Evolutionary conservation across 1,284 basidiomycete species (phyloP), one percentile per base, ranked within the genome.

Genomic region (Volvariella surrecta): DNA sequence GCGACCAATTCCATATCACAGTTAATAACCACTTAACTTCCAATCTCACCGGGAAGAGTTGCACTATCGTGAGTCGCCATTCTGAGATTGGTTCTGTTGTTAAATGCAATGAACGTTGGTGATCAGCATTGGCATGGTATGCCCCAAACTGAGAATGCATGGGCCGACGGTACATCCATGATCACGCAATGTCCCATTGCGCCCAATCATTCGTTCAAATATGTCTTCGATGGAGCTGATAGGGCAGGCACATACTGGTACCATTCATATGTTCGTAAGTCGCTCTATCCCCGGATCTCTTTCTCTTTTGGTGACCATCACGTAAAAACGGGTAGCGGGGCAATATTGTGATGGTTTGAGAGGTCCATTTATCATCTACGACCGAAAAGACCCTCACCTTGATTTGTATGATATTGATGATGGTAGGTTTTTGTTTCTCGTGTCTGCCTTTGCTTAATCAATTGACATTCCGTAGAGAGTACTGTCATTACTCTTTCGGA

Each of bases 301-400:
- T 9, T 9, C 30, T 9, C 30, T 4, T 15, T 10, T 9, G n/a
- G n/a, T n/a, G n/a, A n/a, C n/a, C n/a, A n/a, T n/a, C n/a, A n/a
- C n/a, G n/a, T n/a, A n/a, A n/a, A n/a, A n/a, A n/a, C n/a, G n/a
- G n/a, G n/a, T 32, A 59, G 57, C 53, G 0, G 58, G 56, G 6
- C 59, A 66, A 46, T 64, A 66, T 45, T 71, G 68, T 42, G 71
- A 74, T 48, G 72, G 73, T 21, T 56, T 73, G 20, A 58, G 74
- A 28, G 74, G 74, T 0, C 58, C 71, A 0, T 46, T 76, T 19
- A 61, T 77, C 7, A 60, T 77, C 31, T 75, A 77, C 45, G 73
- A 76, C 51, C 54, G 50, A 2, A 7, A 64, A 2, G 73, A 74
- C 46, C 73, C 72, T 21, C 59, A 61, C 37, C 42, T 13, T 22